A percentile compares a stretch with the other conserved stretches of the same genome.
These are phyloP conservation scores for Porpolomopsis calyptriformis DNA, from an alignment of 768 basidiomycete genomes.

Conservation along the genomic window DNA sequence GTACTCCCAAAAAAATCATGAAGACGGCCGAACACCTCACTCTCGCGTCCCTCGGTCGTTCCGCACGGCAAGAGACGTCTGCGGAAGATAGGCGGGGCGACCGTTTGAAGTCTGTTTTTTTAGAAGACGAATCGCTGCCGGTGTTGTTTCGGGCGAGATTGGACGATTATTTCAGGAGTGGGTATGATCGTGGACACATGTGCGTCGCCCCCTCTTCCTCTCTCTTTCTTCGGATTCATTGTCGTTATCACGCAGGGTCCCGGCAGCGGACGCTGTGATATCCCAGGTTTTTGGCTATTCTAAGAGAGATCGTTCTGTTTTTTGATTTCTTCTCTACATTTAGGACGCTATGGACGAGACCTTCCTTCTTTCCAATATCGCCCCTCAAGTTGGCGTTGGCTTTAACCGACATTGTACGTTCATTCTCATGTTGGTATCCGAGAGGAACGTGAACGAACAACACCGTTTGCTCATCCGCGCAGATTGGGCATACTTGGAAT, in stretches of 20 bases:
- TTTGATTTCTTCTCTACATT: background rate
- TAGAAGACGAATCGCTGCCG: conserved; percentile 76
- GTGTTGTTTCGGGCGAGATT: conserved; percentile 68
- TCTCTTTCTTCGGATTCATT: conserved; percentile 1
- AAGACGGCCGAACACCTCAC: conserved; percentile 96
- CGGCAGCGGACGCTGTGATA: conserved; percentile 89
- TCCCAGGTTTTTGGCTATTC: conserved; percentile 51
- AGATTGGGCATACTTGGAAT: conserved; percentile 97
- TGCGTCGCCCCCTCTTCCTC: conserved; percentile 28
- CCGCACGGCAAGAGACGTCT: conserved; percentile 20
- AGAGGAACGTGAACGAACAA: background rate
- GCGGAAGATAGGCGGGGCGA: conserved; percentile 41
- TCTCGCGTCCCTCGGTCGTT: conserved; percentile 54
- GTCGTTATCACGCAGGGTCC: conserved; percentile 51
- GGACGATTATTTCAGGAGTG: conserved; percentile 85
- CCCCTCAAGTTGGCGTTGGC: conserved; percentile 94
- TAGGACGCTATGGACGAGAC: conserved; percentile 94
- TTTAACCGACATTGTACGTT: conserved; percentile 92
- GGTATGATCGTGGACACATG: conserved; percentile 97
- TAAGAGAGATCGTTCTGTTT: background rate
- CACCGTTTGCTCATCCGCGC: conserved; percentile 2
- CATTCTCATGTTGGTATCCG: background rate
- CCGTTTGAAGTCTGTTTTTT: conserved; percentile 65
- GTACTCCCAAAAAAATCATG: background rate
- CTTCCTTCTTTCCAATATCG: conserved; percentile 89